Conservation (phyloP, 2,329 filamentous ascomycete species). For the Cladosporium colombiae region DNA sequence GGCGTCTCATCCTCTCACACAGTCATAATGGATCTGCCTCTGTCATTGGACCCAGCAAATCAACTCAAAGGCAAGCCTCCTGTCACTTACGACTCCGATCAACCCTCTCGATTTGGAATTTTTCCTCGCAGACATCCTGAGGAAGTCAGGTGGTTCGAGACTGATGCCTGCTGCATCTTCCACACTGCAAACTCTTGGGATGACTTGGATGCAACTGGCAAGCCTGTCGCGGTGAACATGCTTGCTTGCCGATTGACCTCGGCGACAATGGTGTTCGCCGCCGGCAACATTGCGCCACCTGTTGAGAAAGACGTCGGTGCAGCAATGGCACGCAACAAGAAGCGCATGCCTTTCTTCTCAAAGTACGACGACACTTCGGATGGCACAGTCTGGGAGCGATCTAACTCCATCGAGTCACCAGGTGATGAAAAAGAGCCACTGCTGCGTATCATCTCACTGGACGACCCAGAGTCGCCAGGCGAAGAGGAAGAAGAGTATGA, state of each 20-base stretch:
- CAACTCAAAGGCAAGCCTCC: constrained; percentile 57
- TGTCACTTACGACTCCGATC: constrained; percentile 60
- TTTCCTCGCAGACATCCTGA: constrained; percentile 64
- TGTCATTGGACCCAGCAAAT: constrained; percentile 65
- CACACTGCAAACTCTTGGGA: constrained; percentile 75
- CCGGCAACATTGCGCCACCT: constrained; percentile 63
- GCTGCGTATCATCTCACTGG: constrained; percentile 23
- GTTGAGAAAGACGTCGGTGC: constrained; percentile 17
- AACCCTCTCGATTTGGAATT: constrained; percentile 64
- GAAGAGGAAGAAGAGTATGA: constrained; percentile 42
- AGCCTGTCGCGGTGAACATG: constrained; percentile 57
- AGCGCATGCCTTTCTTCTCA: constrained; percentile 50
- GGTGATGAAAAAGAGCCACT: constrained; percentile 34
- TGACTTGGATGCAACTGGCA: constrained; percentile 37
- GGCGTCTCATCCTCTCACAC: constrained; percentile 65
- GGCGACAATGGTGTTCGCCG: constrained; percentile 63
- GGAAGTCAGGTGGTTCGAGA: constrained; percentile 66
- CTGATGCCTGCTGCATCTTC: constrained; percentile 67
- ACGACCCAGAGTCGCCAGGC: constrained; percentile 16
- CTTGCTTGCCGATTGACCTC: constrained; percentile 68
- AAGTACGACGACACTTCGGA: constrained; percentile 43
- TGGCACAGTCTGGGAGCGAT: constrained; percentile 28
- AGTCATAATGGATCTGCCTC: constrained; percentile 68
- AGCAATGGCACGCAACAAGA: constrained; percentile 24
- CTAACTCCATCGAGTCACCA: constrained; percentile 29